Percentiles rank a stretch among this genome's conserved stretches.
Evolutionary conservation across 768 basidiomycete species (phyloP).

Genomic region (Amyloporia xantha): DNA sequence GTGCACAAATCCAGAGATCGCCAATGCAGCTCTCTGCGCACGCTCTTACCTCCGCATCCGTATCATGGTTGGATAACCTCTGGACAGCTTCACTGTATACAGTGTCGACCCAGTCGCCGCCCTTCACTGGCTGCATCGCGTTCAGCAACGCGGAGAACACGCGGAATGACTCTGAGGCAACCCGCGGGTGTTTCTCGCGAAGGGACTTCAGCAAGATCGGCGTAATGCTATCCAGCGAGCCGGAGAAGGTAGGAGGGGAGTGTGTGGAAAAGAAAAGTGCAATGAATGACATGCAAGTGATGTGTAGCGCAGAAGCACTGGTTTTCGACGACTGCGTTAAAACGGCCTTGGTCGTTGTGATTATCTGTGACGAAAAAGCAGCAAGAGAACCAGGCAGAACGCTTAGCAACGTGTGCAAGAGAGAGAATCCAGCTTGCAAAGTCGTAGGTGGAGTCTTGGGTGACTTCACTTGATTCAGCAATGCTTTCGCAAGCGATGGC

Average conservation of each 20-base stretch:
- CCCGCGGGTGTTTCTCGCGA: conserved; percentile 79
- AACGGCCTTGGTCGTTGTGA: conserved; percentile 56
- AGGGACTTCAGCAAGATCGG: conserved; percentile 71
- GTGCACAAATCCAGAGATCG: conserved; percentile 83
- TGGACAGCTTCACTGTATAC: conserved; percentile 71
- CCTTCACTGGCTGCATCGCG: conserved; percentile 62
- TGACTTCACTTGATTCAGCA: conserved; percentile 81
- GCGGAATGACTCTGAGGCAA: conserved; percentile 83
- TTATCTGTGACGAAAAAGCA: conserved; percentile 55
- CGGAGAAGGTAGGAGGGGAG: conserved; percentile 48
- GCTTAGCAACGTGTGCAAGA: conserved; percentile 67
- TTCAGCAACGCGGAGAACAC: conserved; percentile 80
- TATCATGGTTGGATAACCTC: conserved; percentile 72
- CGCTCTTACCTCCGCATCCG: conserved; percentile 84
- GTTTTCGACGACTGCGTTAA: conserved; percentile 65
- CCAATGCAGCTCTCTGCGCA: conserved; percentile 80
- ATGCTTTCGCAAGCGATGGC: conserved; percentile 68
- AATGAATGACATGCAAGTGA: conserved; percentile 82
- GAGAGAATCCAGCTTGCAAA: conserved; percentile 78
- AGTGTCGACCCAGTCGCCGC: conserved; percentile 57
- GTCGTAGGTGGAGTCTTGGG: conserved; percentile 71
- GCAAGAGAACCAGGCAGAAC: conserved; percentile 84
- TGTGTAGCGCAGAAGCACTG: conserved; percentile 74
- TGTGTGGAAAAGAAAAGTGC: conserved; percentile 76
- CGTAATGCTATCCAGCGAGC: conserved; percentile 59